A percentile compares a stretch with the other conserved stretches of the same genome.
These are phyloP conservation scores for Coemansia sp. DNA, from an alignment of 192 early-diverging fungal species.

Conservation along the genomic window DNA sequence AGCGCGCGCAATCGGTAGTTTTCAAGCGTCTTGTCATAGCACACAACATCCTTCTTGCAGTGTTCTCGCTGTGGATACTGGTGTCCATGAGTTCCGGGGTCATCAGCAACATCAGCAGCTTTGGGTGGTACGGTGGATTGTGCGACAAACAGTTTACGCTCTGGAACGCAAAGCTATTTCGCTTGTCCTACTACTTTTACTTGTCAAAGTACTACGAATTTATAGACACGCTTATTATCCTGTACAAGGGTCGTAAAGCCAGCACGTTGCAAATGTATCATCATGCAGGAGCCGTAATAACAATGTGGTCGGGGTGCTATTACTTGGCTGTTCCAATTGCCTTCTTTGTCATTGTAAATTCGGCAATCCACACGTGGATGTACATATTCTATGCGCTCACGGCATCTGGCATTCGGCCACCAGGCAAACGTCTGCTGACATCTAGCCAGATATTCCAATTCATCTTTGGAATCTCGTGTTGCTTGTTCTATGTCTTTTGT, in stretches of 20 bases:
- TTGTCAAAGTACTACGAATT: no score
- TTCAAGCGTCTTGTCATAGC: slow-evolving; percentile 78
- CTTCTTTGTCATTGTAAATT: slow-evolving; percentile 80
- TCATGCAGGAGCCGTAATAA: slow-evolving; percentile 85
- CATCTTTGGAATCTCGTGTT: slow-evolving; percentile 68
- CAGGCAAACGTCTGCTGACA: slow-evolving; percentile 79
- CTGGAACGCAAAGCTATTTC: slow-evolving; percentile 70
- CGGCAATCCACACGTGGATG: slow-evolving; percentile 88
- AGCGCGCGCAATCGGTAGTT: slow-evolving; percentile 31
- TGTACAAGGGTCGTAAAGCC: slow-evolving; percentile 70
- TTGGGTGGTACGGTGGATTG: slow-evolving; percentile 62
- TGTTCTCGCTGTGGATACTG: slow-evolving; percentile 75
- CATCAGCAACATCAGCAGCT: slow-evolving; percentile 55
- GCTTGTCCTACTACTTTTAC: slow-evolving; percentile 79
- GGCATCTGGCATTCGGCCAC: slow-evolving; percentile 69
- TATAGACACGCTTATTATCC: slow-evolving; percentile 82
- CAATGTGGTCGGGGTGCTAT: slow-evolving; percentile 83
- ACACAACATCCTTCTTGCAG: slow-evolving; percentile 72
- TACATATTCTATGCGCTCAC: slow-evolving; percentile 81
- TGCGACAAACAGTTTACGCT: slow-evolving; percentile 67
- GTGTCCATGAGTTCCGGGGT: slow-evolving; percentile 60
- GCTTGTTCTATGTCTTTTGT: slow-evolving; percentile 68
- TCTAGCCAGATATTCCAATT: slow-evolving; percentile 88
- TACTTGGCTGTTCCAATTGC: slow-evolving; percentile 76
- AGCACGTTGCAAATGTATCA: slow-evolving; percentile 86